Percentiles rank a stretch among this genome's conserved stretches.
These are phyloP conservation scores for Ceratobasidium sp. DNA, from an alignment of 1,284 basidiomycete species.

Conservation along the genomic window DNA sequence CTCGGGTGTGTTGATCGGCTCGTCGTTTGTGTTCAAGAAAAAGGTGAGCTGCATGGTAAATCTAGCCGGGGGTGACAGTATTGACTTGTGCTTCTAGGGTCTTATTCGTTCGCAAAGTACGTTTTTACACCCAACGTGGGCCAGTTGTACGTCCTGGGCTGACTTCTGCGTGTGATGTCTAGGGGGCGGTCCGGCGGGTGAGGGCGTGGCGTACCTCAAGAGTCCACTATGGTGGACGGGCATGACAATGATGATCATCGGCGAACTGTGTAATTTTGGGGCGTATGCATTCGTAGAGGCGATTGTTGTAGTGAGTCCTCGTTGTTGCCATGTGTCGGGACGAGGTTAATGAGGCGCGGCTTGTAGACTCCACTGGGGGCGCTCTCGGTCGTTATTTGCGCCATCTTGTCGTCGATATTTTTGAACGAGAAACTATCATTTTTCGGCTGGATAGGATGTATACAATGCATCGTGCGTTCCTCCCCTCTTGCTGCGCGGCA, in stretches of 20 bases:
- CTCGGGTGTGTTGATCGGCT: constrained; percentile 71
- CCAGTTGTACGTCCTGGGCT: constrained; percentile 6
- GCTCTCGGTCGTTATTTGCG: constrained; percentile 74
- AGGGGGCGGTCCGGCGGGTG: constrained; percentile 65
- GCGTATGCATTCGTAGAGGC: constrained; percentile 64
- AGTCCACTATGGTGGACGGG: constrained; percentile 67
- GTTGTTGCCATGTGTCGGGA: neutral
- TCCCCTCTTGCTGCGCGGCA: constrained; percentile 45
- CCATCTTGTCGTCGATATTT: constrained; percentile 76
- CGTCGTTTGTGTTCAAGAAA: constrained; percentile 71
- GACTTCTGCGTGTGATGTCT: constrained; percentile 53
- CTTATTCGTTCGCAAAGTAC: constrained; percentile 46
- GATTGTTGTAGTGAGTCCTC: constrained; percentile 59
- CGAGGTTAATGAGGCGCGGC: constrained; percentile 42
- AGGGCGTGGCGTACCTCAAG: constrained; percentile 73
- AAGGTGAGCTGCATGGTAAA: constrained; percentile 51
- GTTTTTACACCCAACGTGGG: neutral
- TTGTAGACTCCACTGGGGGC: constrained; percentile 70
- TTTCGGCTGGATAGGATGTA: constrained; percentile 70
- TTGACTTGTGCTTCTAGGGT: constrained; percentile 35
- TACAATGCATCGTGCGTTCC: constrained; percentile 62
- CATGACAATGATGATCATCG: constrained; percentile 62
- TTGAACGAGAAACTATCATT: constrained; percentile 70
- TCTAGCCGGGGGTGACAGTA: neutral
- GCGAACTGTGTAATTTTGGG: constrained; percentile 56